These are phyloP conservation scores for Phaeosphaeriaceae sp. DNA, from an alignment of 2,329 filamentous ascomycete species.

Conservation along the genomic window DNA sequence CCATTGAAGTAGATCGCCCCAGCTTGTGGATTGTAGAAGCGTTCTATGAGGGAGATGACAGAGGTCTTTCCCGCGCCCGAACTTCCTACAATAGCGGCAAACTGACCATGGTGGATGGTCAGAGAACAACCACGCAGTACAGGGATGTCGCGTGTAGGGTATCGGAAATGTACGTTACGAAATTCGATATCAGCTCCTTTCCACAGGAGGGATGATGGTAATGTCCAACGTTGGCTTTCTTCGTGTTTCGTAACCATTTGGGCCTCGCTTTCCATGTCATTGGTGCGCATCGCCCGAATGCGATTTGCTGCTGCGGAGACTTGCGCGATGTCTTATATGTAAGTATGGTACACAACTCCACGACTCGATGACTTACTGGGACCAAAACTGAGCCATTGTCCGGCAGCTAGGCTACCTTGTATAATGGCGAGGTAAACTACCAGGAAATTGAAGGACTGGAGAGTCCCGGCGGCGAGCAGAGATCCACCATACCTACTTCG, in stretches of 20 bases:
- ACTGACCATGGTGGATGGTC: constrained; percentile 61
- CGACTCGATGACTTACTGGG: constrained; percentile 20
- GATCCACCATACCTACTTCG: constrained; percentile 32
- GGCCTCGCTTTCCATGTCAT: constrained; percentile 4
- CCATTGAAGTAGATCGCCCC: constrained; percentile 73
- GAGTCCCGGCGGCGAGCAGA: constrained; percentile 20
- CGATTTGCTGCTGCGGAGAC: constrained; percentile 28
- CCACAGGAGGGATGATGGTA: constrained; percentile 11
- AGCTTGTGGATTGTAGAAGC: constrained; percentile 85
- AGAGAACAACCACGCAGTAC: constrained; percentile 68
- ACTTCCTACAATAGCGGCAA: constrained; percentile 59
- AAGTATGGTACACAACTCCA: background rate
- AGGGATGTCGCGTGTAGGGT: constrained; percentile 85
- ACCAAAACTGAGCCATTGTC: constrained; percentile 25
- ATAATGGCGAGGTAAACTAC: constrained; percentile 36
- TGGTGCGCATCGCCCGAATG: constrained; percentile 21
- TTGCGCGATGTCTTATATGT: constrained; percentile 30
- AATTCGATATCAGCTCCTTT: constrained; percentile 67
- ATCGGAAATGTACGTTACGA: constrained; percentile 84
- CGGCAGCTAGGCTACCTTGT: constrained; percentile 31
- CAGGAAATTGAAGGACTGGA: constrained; percentile 25
- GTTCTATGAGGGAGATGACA: constrained; percentile 86
- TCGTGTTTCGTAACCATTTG: background rate
- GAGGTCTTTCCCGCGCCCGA: constrained; percentile 94
- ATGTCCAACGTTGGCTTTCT: constrained; percentile 11